Base-by-base conservation (phyloP, 2,329 filamentous ascomycete species). In the Phialocephala subalpina region DNA sequence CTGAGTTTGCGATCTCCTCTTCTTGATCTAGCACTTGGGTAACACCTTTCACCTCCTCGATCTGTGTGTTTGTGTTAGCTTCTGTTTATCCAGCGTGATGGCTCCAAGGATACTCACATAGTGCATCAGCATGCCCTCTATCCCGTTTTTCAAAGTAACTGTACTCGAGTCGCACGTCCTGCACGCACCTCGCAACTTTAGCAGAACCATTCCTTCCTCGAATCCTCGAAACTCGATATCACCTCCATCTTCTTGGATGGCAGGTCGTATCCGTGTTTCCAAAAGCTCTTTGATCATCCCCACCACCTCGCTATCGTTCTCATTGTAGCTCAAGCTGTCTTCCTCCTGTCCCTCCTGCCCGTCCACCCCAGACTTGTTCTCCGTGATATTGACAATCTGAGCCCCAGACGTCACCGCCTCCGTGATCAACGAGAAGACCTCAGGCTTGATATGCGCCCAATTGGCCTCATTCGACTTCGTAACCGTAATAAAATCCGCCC, bases 241-340 rank as follows among this genome's bases (percentile, higher is more conserved):
- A 55, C 96, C 96, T 57, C 96, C 96, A 73, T 99, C 96, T 78
- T 98, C 96, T 79, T 98, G 96, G 69, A 99, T 99, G 0, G 95
- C 92, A 0, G 96, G 96, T 52, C 96, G 87, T 75, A 99, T 97
- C 68, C 96, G 86, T 29, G 96, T 99, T 80, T 99, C 96, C 40
- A 99, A 84, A 36, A 99, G 83, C 81, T 99, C 96, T 82, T 98
- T 97, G 81, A 99, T 98, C 96, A 98, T 98, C 66, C 93, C 92
- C 9, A 99, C 91, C 12, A 97, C 93, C 80, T 99, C 96, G 71
- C 90, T 91, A 77, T 99, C 96, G 69, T 97, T 90, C 77, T 97
- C 94, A 73, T 95, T 90, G 78, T 95, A 97, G 25, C 87, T 87
- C 60, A 97, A 82, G 67, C 88, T 92, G 74, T 97, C 93, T 67